Evolutionary conservation across 2,329 filamentous ascomycete species (phyloP), one percentile per base, ranked within the genome.

Genomic region (Colletotrichum sp.): DNA sequence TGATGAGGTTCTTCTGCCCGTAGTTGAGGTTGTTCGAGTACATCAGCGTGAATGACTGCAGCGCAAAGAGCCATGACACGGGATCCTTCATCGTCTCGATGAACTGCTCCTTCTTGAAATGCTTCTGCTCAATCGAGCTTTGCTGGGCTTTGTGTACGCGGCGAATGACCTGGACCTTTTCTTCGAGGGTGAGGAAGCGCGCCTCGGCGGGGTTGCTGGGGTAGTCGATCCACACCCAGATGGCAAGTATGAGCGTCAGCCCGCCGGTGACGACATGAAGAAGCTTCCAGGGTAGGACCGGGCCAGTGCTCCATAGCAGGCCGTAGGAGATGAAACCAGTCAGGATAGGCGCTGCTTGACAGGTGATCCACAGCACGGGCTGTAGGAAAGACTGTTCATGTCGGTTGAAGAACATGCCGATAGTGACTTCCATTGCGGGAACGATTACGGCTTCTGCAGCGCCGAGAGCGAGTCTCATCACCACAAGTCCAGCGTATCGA

Each of bases 241-340:
- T 71, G 1, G 84, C 80, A 1, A 86, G 78, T 2, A 86, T 2
- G 0, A 86, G 67, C 0, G 85, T 84, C 1, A 85, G 61, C 0
- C 81, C 81, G 3, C 85, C 85, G 0, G 83, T 86, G 39, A 84
- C 79, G 13, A 87, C 82, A 81, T 85, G 85, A 65, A 86, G 83
- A 1, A 85, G 76, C 74, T 86, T 86, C 85, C 85, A 85, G 3
- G 84, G 83, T 2, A 82, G 77, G 3, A 84, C 80, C 5, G 74
- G 55, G 16, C 80, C 81, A 7, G 82, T 78, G 48, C 78, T 83
- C 74, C 82, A 87, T 4, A 87, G 81, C 0, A 87, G 80, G 1
- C 85, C 86, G 68, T 87, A 87, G 1, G 85, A 83, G 5, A 87
- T 80, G 28, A 87, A 83, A 0, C 83, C 85, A 0, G 84, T 83